Evolutionary conservation across 495 filamentous ascomycete genomes (phyloP).

Genomic region (Lasiosphaeria hispida): DNA sequence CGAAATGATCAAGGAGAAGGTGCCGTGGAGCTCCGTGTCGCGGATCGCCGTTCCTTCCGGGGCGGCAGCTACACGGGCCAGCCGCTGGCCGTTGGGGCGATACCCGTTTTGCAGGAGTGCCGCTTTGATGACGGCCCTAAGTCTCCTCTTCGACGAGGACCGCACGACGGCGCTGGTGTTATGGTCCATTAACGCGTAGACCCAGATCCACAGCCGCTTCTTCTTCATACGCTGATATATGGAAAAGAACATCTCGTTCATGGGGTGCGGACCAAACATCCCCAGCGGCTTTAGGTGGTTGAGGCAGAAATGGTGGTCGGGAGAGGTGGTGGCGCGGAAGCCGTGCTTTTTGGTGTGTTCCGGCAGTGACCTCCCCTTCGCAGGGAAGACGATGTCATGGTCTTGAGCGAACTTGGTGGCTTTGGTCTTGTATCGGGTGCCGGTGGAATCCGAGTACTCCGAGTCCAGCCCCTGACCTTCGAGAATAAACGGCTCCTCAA

Average conservation of each 20-base stretch:
- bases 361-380: no score
- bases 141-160: slow-evolving; percentile 47
- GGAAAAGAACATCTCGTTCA: slow-evolving; percentile 29
- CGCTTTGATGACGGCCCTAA: slow-evolving; percentile 43
- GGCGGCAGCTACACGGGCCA: not conserved
- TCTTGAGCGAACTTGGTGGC: no score
- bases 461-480: no score
- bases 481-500: no score
- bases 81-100: slow-evolving; percentile 1
- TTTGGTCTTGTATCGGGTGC: no score
- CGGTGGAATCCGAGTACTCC: no score
- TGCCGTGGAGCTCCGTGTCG: slow-evolving; percentile 27
- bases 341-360: no score
- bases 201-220: slow-evolving; percentile 53
- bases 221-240: slow-evolving; percentile 29
- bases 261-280: slow-evolving; percentile 23
- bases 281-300: slow-evolving; percentile 31
- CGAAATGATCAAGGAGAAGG: slow-evolving; percentile 16
- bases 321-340: no score
- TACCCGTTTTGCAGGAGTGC: slow-evolving; percentile 11
- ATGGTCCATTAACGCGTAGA: slow-evolving; percentile 18
- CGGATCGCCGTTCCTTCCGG: slow-evolving; percentile 1
- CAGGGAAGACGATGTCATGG: no score
- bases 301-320: slow-evolving; percentile 20
- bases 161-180: slow-evolving; percentile 51